Evolutionary conservation across 2,329 filamentous ascomycete genomes (phyloP).

Genomic region (Colletotrichum viniferum): DNA sequence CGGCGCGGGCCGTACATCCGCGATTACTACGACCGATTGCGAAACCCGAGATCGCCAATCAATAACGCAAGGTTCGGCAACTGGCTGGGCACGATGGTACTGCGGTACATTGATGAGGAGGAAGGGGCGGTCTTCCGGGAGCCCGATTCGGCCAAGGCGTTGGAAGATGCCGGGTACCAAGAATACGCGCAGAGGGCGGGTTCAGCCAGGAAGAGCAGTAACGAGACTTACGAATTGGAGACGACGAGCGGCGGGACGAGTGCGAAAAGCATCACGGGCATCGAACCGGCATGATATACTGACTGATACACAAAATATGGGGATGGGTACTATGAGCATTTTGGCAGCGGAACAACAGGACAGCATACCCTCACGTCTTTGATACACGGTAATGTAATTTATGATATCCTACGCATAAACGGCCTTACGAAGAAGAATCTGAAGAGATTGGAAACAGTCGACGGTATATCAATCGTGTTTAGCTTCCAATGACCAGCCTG

Average conservation of each 20-base stretch:
- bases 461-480: background rate
- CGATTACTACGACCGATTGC: constrained; percentile 1
- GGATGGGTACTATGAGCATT: background rate
- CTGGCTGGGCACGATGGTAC: background rate
- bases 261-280: background rate
- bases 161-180: background rate
- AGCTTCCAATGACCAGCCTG: background rate
- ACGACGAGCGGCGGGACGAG: background rate
- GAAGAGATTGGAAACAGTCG: background rate
- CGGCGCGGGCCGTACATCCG: constrained; percentile 13
- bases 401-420: background rate
- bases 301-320: background rate
- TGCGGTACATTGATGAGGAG: constrained; percentile 12
- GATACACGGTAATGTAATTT: background rate
- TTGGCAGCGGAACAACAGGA: background rate
- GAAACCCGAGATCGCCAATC: background rate
- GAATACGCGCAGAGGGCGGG: background rate
- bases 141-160: background rate
- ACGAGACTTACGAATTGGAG: background rate
- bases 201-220: background rate
- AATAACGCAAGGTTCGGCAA: constrained; percentile 9
- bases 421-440: background rate
- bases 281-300: background rate
- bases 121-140: background rate
- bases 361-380: background rate